Evolutionary conservation across 495 filamentous ascomycete species (phyloP).

Genomic region (Aeminium ludgeri): DNA sequence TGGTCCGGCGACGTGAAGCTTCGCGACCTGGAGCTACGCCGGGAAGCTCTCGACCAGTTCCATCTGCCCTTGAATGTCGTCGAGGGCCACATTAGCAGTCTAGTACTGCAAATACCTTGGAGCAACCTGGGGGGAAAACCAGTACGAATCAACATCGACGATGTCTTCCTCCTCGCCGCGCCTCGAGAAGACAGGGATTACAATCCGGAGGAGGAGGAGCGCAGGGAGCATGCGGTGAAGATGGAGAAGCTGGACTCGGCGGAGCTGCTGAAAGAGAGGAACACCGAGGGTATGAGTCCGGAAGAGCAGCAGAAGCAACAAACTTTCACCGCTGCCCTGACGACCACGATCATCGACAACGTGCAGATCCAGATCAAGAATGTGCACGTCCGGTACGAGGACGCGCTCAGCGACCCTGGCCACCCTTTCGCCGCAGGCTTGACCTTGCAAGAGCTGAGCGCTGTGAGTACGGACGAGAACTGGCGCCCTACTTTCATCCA

Average conservation of each 20-base stretch:
- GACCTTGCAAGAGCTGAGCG: slow-evolving; percentile 87
- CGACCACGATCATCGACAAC: slow-evolving; percentile 94
- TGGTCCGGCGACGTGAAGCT: slow-evolving; percentile 96
- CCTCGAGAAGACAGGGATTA: slow-evolving; percentile 89
- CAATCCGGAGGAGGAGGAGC: slow-evolving; percentile 78
- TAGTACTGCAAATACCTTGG: slow-evolving; percentile 89
- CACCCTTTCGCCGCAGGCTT: slow-evolving; percentile 88
- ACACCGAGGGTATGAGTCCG: slow-evolving; percentile 77
- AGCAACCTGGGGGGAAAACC: slow-evolving; percentile 87
- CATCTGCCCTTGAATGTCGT: slow-evolving; percentile 91
- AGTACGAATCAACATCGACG: slow-evolving; percentile 84
- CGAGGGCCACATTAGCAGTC: slow-evolving; percentile 77
- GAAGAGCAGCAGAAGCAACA: slow-evolving; percentile 93
- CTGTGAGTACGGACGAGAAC: slow-evolving; percentile 80
- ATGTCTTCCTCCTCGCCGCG: slow-evolving; percentile 87
- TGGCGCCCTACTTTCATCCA: slow-evolving; percentile 94
- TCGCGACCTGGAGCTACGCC: slow-evolving; percentile 73
- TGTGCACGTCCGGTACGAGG: slow-evolving; percentile 93
- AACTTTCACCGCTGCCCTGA: slow-evolving; percentile 85
- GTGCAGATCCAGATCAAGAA: slow-evolving; percentile 94
- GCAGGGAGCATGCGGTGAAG: slow-evolving; percentile 67
- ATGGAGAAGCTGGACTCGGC: slow-evolving; percentile 96
- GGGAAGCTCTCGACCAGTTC: slow-evolving; percentile 90
- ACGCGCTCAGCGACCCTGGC: slow-evolving; percentile 84
- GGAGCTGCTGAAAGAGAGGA: slow-evolving; percentile 78